Evolutionary conservation across 495 filamentous ascomycete species (phyloP), one percentile per base, ranked within the genome.

Genomic region (Neurospora tetrasperma): DNA sequence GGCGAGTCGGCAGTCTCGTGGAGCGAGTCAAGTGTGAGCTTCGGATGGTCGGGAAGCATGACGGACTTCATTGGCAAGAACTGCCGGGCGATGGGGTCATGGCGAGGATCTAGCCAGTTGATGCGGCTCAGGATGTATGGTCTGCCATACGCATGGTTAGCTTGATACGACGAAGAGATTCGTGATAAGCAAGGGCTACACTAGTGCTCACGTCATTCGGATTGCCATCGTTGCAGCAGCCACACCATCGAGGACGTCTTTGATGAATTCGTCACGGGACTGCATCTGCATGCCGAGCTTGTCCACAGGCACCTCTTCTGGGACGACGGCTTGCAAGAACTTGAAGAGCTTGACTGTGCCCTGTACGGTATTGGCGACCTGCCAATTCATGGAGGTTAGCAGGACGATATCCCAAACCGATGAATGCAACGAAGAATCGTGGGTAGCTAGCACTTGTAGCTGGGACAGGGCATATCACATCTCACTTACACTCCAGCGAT

Each of bases 91-190:
- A 89, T 80, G 16, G 87, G 87, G 69, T 89, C 87, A 70, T 86
- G 83, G 14, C 87, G 81, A 12, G 88, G 85, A 69, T 87, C 80
- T 2, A 72, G 70, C 88, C 88, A 90, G 74, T 90, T 81, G 35
- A 88, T 82, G 6, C 82, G 78, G 68, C 83, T 84, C 27, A 89
- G 73, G 12, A 88, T 82, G 73, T 90, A 86, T 38, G 88, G 88
- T 59, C 88, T 88, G 27, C 18, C 23, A 23, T 23, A 20, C 23
- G 39, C n/a, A 31, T 71, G 78, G 78, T 71, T 11, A 27, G 27
- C n/a, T 66, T 66, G 14, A 8, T 66, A 14, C 9, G 16, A 31
- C 20, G 16, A 31, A 62, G 11, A 23, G 23, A 35, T 46, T 68
- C 14, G 39, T 16, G 71, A n/a, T 12, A 31, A 4, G 31, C 42